Base-by-base conservation (phyloP, 495 filamentous ascomycete genomes). In the Hyaloscypha hepaticicola region DNA sequence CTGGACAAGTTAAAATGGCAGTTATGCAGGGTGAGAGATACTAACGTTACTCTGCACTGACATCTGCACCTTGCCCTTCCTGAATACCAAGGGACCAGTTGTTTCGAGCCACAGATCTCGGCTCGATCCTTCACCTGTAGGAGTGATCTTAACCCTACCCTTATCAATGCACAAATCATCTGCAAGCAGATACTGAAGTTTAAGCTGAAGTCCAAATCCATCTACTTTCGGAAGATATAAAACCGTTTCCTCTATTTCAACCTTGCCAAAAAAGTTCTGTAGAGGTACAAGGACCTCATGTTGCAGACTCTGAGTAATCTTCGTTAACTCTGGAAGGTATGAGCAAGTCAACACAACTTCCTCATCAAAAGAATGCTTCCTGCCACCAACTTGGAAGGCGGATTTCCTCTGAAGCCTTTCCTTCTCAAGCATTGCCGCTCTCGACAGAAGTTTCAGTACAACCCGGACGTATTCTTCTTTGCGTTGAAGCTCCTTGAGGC, bases 381-480 rank as follows among this genome's bases (percentile, higher is more conserved):
- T 58, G 8, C 60, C 28, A 0, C 70, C 66, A 9, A 72, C 25
- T 38, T 73, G 66, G 12, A 80, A 69, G 22, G 68, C 60, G 0
- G 75, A 76, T 61, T 77, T 80, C 22, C 77, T 71, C 31, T 70
- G 69, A 19, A 82, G 63, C 26, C 78, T 78, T 4, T 81, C 80
- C 66, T 76, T 79, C 67, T 86, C 82, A 2, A 78, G 78, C 11
- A 77, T 72, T n/a, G 89, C 85, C 49, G 85, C 87, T 75, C 93
- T 95, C 6, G 87, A 84, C 31, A 98, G 72, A 14, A 97, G 79
- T 67, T 88, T 87, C 16, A 96, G 78, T 33, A 91, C 78, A 25
- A 90, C 84, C 19, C 84, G 85, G 55, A 92, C 85, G 69, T 93
- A 96, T 58, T 97, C 94, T 50, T 94, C 90, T 64, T 84, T 84